phyloP scores from a whole-genome alignment of 2,329 filamentous ascomycete species.

The Penicillium psychrosexuale region DNA sequence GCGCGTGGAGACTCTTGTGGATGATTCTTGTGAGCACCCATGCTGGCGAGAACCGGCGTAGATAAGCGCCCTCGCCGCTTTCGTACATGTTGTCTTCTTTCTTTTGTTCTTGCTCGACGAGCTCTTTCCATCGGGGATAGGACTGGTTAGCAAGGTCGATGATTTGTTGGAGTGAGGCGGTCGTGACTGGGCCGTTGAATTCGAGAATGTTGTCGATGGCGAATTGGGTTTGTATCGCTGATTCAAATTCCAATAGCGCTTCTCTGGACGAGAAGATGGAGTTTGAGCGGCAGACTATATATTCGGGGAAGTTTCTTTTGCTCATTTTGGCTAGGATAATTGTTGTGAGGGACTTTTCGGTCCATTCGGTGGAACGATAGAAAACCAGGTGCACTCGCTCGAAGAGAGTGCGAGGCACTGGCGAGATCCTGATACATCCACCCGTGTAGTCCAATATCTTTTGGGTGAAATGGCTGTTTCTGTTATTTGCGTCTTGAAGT shows the following conservation, averaged over 20 bases:
- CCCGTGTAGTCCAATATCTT: slow-evolving; percentile 78
- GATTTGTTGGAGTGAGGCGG: slow-evolving; percentile 64
- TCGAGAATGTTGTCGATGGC: slow-evolving; percentile 79
- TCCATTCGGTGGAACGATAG: slow-evolving; percentile 95
- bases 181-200: slow-evolving; percentile 67
- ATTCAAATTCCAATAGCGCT: slow-evolving; percentile 82
- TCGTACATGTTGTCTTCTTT: slow-evolving; percentile 78
- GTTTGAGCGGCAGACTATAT: slow-evolving; percentile 82
- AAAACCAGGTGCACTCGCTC: slow-evolving; percentile 94
- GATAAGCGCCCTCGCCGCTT: slow-evolving; percentile 79
- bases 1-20: slow-evolving; percentile 76
- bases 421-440: slow-evolving; percentile 76
- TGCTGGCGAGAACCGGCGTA: slow-evolving; percentile 83
- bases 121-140: slow-evolving; percentile 73
- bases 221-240: slow-evolving; percentile 76
- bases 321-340: slow-evolving; percentile 93
- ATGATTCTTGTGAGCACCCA: slow-evolving; percentile 93
- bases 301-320: slow-evolving; percentile 79
- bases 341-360: slow-evolving; percentile 90
- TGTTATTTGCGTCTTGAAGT: slow-evolving; percentile 67
- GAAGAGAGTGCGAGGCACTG: slow-evolving; percentile 73
- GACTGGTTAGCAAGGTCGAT: slow-evolving; percentile 70
- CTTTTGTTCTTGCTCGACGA: slow-evolving; percentile 69
- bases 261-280: slow-evolving; percentile 80
- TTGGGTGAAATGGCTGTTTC: slow-evolving; percentile 69